phyloP scores from a whole-genome alignment of 148 eudicot genomes.

The Vaccinium darrowii region DNA sequence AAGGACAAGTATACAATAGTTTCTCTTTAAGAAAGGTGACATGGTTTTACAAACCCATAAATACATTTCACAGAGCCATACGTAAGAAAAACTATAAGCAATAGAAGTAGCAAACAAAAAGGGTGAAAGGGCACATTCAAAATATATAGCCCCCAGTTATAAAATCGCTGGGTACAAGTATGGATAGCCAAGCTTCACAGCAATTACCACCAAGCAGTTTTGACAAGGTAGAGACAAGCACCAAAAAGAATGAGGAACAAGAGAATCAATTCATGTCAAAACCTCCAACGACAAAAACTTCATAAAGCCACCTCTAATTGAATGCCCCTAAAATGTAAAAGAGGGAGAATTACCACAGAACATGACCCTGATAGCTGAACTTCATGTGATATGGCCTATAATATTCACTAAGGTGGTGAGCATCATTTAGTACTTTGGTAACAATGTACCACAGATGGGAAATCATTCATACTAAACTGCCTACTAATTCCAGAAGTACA shows the following conservation, averaged over 20 bases:
- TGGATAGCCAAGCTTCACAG: background rate
- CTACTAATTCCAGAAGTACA: background rate
- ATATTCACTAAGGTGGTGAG: background rate
- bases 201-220: background rate
- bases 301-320: background rate
- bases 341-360: background rate
- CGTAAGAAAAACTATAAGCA: background rate
- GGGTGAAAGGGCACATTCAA: background rate
- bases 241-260: background rate
- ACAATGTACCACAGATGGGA: background rate
- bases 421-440: background rate
- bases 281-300: background rate
- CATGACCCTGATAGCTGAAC: background rate
- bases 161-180: background rate
- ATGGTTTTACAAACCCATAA: background rate
- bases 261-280: background rate
- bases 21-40: background rate
- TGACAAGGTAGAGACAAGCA: background rate
- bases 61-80: background rate
- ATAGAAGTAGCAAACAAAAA: background rate
- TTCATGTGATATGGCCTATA: background rate
- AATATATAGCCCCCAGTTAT: background rate
- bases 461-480: background rate
- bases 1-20: background rate
- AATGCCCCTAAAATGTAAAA: background rate